phyloP scores from a whole-genome alignment of 257 asterid genomes.

The Capsicum rhomboideum region DNA sequence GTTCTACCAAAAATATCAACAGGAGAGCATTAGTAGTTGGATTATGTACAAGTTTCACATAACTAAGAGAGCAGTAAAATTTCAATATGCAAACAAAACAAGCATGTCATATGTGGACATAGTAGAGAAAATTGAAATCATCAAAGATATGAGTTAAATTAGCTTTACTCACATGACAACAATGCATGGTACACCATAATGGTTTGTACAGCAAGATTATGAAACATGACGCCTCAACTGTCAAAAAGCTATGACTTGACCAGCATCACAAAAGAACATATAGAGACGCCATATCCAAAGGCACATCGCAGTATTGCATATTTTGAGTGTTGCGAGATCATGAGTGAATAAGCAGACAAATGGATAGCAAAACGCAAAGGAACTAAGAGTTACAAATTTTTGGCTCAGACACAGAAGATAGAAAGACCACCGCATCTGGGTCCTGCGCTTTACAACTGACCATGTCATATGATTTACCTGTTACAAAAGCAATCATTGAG shows the following conservation, averaged over 20 bases:
- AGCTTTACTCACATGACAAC: neutral
- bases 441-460: constrained; percentile 34
- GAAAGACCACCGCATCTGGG: constrained; percentile 37
- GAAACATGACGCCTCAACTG: neutral
- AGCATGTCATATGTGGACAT: neutral
- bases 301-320: neutral
- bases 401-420: constrained; percentile 38
- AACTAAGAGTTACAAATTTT: constrained; percentile 36
- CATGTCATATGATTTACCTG: constrained; percentile 57
- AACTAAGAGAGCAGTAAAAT: neutral
- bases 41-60: neutral
- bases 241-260: neutral
- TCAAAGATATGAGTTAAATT: neutral
- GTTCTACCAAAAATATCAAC: neutral
- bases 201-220: neutral
- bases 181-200: neutral
- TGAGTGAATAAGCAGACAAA: neutral
- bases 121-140: neutral
- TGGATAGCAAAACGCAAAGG: neutral
- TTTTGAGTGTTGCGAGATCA: neutral
- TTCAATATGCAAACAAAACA: neutral
- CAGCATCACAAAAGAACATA: neutral
- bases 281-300: neutral
- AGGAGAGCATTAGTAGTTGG: neutral
- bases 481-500: neutral